Conservation (phyloP, 208 protist genomes). For the Tritrichomonas foetus region DNA sequence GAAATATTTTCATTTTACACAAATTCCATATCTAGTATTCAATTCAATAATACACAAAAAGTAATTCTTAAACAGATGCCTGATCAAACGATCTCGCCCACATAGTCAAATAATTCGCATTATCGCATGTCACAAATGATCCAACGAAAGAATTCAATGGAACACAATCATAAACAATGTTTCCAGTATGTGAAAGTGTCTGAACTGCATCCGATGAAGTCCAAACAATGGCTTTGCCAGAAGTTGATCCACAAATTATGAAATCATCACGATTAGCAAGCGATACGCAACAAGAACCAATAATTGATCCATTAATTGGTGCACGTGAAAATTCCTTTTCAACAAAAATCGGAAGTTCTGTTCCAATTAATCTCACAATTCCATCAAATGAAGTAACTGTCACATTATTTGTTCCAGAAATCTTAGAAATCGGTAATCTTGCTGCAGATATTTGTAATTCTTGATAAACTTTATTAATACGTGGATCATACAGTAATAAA, state of each 20-base stretch:
- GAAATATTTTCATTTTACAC: no score
- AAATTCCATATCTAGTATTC: no score
- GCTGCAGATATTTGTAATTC: background rate
- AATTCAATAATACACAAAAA: background rate
- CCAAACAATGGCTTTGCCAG: background rate
- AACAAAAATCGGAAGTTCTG: background rate
- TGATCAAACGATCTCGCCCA: constrained; percentile 1
- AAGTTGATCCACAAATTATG: background rate
- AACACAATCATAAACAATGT: constrained; percentile 22
- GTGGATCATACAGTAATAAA: background rate
- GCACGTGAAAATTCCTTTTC: background rate
- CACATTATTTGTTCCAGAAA: background rate
- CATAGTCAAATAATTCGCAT: background rate
- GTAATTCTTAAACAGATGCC: no score
- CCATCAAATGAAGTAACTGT: constrained; percentile 38
- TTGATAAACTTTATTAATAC: background rate
- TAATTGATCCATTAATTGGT: background rate
- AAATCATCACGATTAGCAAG: background rate
- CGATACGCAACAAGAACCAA: constrained; percentile 27
- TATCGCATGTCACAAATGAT: constrained; percentile 31
- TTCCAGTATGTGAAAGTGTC: background rate
- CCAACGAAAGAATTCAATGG: background rate
- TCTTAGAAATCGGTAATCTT: background rate
- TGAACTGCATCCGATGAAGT: background rate
- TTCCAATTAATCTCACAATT: background rate